Conservation (phyloP, 139 green algal genomes). For the Coelastrella sp. region DNA sequence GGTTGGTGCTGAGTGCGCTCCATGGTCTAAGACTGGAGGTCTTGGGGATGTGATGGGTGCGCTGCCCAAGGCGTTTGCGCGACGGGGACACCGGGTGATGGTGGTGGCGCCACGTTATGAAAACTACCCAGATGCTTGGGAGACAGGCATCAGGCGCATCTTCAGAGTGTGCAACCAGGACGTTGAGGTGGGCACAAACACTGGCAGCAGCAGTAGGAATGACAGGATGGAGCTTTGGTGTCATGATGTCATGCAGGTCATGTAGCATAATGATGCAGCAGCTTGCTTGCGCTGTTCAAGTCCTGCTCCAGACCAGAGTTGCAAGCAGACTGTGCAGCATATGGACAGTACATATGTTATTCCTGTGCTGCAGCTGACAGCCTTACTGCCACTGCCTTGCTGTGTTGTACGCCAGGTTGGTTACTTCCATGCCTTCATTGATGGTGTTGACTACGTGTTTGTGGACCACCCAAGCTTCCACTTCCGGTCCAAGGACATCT, state of each 20-base stretch:
- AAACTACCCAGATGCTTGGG: slow-evolving; percentile 76
- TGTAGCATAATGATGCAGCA: too few relatives aligned
- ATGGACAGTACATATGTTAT: too few relatives aligned
- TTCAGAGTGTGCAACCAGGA: slow-evolving; percentile 73
- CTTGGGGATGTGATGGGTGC: slow-evolving; percentile 96
- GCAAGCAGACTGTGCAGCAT: background rate
- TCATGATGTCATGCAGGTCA: background rate
- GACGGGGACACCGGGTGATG: slow-evolving; percentile 92
- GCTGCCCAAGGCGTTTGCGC: slow-evolving; percentile 90
- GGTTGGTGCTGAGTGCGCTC: slow-evolving; percentile 96
- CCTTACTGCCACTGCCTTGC: background rate
- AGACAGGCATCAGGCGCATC: slow-evolving; percentile 78
- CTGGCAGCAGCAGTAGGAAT: background rate
- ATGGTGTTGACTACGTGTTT: slow-evolving; percentile 95
- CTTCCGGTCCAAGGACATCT: slow-evolving; percentile 75
- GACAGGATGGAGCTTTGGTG: background rate
- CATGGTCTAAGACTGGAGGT: slow-evolving; percentile 98
- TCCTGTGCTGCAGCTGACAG: background rate
- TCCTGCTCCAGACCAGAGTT: background rate
- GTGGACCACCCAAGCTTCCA: slow-evolving; percentile 92
- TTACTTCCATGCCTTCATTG: slow-evolving; percentile 86
- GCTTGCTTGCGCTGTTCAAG: background rate
- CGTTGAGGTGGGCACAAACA: slow-evolving; percentile 68
- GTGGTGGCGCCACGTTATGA: slow-evolving; percentile 85
- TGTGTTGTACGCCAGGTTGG: slow-evolving; percentile 64